phyloP scores from a whole-genome alignment of 2,329 filamentous ascomycete species.

The Fusarium abutilonis region DNA sequence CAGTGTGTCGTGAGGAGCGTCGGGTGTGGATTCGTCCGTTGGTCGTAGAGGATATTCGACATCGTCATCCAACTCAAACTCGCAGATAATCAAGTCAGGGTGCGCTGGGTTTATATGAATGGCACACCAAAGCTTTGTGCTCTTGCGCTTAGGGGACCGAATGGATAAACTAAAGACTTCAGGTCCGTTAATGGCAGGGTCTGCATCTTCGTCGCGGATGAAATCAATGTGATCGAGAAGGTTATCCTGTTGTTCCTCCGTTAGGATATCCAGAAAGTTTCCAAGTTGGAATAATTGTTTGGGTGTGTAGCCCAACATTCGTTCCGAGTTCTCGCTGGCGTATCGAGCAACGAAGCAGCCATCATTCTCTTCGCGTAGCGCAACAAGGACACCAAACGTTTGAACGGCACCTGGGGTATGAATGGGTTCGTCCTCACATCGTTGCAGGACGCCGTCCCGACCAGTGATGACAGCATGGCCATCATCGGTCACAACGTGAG shows the following conservation, averaged over 20 bases:
- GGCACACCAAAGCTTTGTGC: constrained; percentile 84
- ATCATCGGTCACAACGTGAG: constrained; percentile 77
- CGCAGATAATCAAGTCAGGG: constrained; percentile 80
- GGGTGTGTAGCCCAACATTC: constrained; percentile 80
- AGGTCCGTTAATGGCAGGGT: constrained; percentile 78
- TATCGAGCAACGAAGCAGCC: constrained; percentile 76
- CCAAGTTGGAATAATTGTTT: constrained; percentile 76
- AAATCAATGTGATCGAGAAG: constrained; percentile 89
- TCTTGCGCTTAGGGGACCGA: constrained; percentile 63
- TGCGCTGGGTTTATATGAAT: constrained; percentile 78
- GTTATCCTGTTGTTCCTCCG: constrained; percentile 84
- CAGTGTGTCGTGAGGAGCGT: constrained; percentile 77
- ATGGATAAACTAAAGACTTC: constrained; percentile 87
- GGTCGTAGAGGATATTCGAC: constrained; percentile 73
- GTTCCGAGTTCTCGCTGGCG: constrained; percentile 82
- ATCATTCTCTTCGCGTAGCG: constrained; percentile 74
- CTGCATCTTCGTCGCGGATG: constrained; percentile 82
- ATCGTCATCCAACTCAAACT: constrained; percentile 89
- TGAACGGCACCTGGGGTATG: constrained; percentile 86
- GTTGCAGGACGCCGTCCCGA: constrained; percentile 75
- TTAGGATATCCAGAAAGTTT: constrained; percentile 84
- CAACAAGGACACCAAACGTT: constrained; percentile 80
- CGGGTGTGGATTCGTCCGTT: constrained; percentile 65
- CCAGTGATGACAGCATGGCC: constrained; percentile 88
- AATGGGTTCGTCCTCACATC: constrained; percentile 91